Percentiles rank a stretch among this genome's conserved stretches.
phyloP scores from a whole-genome alignment of 2,329 filamentous ascomycete genomes.

The Phaeosphaeriaceae sp. region DNA sequence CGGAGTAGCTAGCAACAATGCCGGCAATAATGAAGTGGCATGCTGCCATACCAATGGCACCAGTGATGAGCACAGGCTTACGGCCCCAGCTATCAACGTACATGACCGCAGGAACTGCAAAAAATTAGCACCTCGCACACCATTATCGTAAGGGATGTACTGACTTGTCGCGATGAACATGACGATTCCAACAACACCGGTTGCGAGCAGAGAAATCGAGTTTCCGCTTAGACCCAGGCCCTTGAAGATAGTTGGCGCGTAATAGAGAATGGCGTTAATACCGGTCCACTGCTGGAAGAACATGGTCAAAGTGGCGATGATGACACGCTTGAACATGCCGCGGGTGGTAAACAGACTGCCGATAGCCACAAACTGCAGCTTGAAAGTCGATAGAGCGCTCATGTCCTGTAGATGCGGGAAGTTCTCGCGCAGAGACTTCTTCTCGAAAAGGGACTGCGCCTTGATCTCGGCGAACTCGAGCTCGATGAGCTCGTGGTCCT shows the following conservation, averaged over 20 bases:
- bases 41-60: constrained; percentile 72
- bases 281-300: constrained; percentile 60
- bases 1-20: constrained; percentile 70
- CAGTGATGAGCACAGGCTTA: constrained; percentile 67
- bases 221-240: constrained; percentile 53
- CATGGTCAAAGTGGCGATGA: constrained; percentile 64
- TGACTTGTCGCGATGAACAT: constrained; percentile 68
- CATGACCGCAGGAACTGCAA: constrained; percentile 65
- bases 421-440: constrained; percentile 69
- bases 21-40: constrained; percentile 76
- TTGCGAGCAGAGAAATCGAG: constrained; percentile 66
- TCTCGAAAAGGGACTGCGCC: constrained; percentile 77
- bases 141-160: neutral
- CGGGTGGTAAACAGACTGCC: constrained; percentile 68
- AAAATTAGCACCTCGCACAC: neutral
- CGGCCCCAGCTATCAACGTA: constrained; percentile 71
- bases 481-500: constrained; percentile 72
- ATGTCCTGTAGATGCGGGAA: constrained; percentile 70
- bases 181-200: constrained; percentile 72
- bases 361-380: constrained; percentile 69
- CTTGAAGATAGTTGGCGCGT: constrained; percentile 58
- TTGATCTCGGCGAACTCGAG: constrained; percentile 83
- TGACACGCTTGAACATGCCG: constrained; percentile 71
- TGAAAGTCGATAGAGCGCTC: constrained; percentile 63
- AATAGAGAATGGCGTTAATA: constrained; percentile 55